Conservation (phyloP, 768 basidiomycete genomes). For the Leccinum boreale region DNA sequence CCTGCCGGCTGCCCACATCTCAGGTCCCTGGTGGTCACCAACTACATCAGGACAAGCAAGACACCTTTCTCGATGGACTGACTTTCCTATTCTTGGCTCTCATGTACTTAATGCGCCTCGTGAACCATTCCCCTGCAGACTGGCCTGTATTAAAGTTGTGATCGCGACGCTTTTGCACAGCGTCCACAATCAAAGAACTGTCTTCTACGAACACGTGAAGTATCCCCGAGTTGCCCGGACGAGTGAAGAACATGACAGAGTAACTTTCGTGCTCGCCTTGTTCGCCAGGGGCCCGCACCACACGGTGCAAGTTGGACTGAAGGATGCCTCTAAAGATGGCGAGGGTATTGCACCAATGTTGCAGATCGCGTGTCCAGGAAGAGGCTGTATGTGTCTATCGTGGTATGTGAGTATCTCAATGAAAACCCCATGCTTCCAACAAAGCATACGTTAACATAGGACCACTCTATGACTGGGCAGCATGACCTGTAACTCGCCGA, state of each 20-base stretch:
- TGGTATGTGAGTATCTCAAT: too few species aligned
- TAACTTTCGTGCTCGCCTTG: too few species aligned
- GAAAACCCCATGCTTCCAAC: too few species aligned
- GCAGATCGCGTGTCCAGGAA: too few species aligned
- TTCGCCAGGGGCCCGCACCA: too few species aligned
- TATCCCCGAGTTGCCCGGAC: slow-evolving; percentile 51
- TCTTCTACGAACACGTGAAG: slow-evolving; percentile 51
- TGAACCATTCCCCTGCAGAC: slow-evolving; percentile 41
- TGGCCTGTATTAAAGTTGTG: slow-evolving; percentile 34
- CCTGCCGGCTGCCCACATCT: slow-evolving; percentile 24
- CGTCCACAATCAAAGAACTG: slow-evolving; percentile 48
- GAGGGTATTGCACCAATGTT: too few species aligned
- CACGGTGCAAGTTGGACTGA: too few species aligned
- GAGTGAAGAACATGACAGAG: slow-evolving; percentile 49
- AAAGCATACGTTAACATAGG: too few species aligned
- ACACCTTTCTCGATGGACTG: slow-evolving; percentile 4
- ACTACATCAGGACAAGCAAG: background rate
- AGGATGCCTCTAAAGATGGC: too few species aligned
- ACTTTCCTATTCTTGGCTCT: slow-evolving; percentile 41
- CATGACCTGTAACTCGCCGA: too few species aligned
- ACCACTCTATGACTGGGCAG: too few species aligned
- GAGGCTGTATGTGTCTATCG: too few species aligned
- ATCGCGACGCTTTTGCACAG: slow-evolving; percentile 34
- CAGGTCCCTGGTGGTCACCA: slow-evolving; percentile 22
- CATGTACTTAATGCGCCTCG: slow-evolving; percentile 38